Evolutionary conservation across 1,284 basidiomycete species (phyloP), one percentile per base, ranked within the genome.

Genomic region (Ganoderma lucidum): DNA sequence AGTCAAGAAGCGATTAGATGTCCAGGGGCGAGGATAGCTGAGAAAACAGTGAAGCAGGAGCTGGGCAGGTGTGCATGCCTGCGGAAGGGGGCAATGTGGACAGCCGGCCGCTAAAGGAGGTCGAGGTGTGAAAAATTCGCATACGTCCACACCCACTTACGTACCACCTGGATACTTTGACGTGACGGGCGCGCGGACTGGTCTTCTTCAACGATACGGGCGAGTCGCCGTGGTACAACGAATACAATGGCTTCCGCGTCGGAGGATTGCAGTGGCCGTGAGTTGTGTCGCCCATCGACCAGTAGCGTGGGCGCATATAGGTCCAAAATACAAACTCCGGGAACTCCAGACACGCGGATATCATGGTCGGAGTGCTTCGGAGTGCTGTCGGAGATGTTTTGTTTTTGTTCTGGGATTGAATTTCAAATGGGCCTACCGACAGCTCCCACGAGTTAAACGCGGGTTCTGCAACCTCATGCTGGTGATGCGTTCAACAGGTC

Each of bases 291-390:
- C 3, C 35, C 35, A 45, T n/a, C 17, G 44, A 19, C 15, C 15
- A 45, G 17, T 45, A 19, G 14, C 3, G 19, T n/a, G 44, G 44
- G 44, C 19, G 44, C 44, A 45, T 19, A 19, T 45, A 45, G 44
- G 44, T 45, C 44, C 44, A 45, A 44, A 45, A 45, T 45, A 45
- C 44, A n/a, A 45, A 45, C 44, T 45, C 44, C 44, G 44, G 44
- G 19, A 17, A 19, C 44, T 19, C 44, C 44, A 19, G 17, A 17
- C 2, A 19, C 17, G 17, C 44, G 15, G 6, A 6, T 6, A 14
- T 19, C 44, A 19, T 19, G 15, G 44, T n/a, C n/a, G n/a, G n/a
- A n/a, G n/a, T n/a, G n/a, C n/a, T n/a, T 19, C 44, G 44, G 44
- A 45, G 44, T 45, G 44, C 8, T 6, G 44, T 45, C 44, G 44